phyloP scores from a whole-genome alignment of 306 rosid species.

The Ziziphus jujuba region DNA sequence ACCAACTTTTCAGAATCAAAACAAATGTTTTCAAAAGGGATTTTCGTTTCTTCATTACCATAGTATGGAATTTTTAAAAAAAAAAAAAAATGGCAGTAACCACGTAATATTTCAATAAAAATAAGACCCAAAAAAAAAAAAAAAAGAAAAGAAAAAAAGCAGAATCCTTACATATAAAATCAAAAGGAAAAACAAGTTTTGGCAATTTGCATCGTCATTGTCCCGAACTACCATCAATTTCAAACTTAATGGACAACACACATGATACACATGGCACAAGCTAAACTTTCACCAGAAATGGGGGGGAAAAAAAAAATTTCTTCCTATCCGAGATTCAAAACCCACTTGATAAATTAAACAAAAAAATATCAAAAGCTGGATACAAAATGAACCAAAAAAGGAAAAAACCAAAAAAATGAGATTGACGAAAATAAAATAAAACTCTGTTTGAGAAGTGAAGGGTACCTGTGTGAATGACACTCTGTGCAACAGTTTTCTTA shows the following conservation, averaged over 20 bases:
- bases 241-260: not conserved
- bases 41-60: not conserved
- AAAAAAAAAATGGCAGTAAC: too few relatives aligned
- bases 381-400: not conserved
- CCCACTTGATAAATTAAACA: not conserved
- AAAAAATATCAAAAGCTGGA: not conserved
- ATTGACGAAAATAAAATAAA: not conserved
- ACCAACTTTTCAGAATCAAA: not conserved
- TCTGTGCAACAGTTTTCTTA: conserved; percentile 45
- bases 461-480: conserved; percentile 47
- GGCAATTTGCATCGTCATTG: not conserved
- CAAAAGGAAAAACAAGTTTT: not conserved
- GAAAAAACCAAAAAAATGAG: too few relatives aligned
- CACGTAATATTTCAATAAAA: too few relatives aligned
- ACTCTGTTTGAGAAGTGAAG: not conserved
- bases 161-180: not conserved
- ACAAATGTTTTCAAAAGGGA: not conserved
- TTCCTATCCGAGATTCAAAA: conserved; percentile 4
- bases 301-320: conserved; percentile 12
- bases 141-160: not conserved
- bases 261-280: not conserved
- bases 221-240: not conserved
- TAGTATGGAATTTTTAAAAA: too few relatives aligned
- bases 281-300: conserved; percentile 2
- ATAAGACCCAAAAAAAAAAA: too few relatives aligned